A percentile compares a stretch with the other conserved stretches of the same genome.
phyloP scores from a whole-genome alignment of 345 rosid species.

The Melastoma malabathricum region DNA sequence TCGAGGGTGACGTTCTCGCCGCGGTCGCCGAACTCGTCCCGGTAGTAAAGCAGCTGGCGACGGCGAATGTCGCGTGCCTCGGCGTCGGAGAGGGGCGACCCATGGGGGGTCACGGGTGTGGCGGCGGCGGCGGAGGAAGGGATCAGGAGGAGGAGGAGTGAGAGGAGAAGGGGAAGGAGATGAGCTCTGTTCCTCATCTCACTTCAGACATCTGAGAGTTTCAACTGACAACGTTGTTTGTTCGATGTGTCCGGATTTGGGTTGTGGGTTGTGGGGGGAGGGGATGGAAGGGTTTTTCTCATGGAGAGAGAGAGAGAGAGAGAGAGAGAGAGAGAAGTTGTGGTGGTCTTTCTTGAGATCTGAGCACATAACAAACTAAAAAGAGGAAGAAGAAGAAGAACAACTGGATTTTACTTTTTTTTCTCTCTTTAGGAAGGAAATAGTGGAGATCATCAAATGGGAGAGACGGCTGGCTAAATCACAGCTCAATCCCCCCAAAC shows the following conservation, averaged over 20 bases:
- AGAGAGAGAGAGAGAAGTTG: background rate
- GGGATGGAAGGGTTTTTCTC: too few species aligned
- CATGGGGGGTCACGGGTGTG: conserved; percentile 8
- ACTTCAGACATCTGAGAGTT: conserved; percentile 46
- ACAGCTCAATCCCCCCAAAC: conserved; percentile 85
- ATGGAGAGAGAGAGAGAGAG: conserved; percentile 7
- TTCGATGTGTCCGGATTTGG: background rate
- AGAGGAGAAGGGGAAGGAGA: conserved; percentile 7
- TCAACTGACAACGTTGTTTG: conserved; percentile 19
- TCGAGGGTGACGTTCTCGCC: conserved; percentile 68
- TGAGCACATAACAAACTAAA: background rate
- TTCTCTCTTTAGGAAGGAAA: conserved; percentile 4
- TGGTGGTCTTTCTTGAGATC: background rate
- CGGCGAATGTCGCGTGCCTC: conserved; percentile 52
- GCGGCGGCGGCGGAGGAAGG: conserved; percentile 10
- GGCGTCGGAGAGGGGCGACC: conserved; percentile 31
- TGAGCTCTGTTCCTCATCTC: conserved; percentile 63
- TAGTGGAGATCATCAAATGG: conserved; percentile 11
- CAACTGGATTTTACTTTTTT: background rate
- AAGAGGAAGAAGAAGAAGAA: background rate
- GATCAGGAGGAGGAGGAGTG: conserved; percentile 15
- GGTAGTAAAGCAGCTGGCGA: conserved; percentile 87
- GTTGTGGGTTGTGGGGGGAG: background rate
- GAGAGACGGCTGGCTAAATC: conserved; percentile 70
- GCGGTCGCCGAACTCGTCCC: conserved; percentile 78